Conservation (phyloP, 192 early-diverging fungal genomes). For the Mycoemilia scoparia region DNA sequence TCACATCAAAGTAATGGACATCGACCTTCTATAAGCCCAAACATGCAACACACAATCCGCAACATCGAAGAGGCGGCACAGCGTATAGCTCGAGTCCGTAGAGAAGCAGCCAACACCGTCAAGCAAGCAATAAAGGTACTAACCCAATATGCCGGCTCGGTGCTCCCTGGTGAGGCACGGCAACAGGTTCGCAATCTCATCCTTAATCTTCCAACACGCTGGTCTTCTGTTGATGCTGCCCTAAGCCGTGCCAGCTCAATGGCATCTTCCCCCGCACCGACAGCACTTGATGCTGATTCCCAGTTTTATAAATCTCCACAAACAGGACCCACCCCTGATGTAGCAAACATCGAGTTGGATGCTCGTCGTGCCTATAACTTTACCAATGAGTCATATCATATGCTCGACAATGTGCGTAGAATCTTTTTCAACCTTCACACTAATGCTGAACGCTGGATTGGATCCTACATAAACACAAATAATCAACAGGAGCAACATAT, state of each 20-base stretch:
- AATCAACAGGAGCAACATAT: slow-evolving; percentile 2
- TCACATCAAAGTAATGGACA: too few species aligned
- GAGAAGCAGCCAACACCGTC: slow-evolving; percentile 70
- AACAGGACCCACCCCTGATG: too few species aligned
- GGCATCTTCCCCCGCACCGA: slow-evolving; percentile 8
- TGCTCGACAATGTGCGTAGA: slow-evolving; percentile 15
- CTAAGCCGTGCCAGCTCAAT: slow-evolving; percentile 1
- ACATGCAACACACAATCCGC: slow-evolving; percentile 6
- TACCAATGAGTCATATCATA: slow-evolving; percentile 23
- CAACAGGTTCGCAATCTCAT: slow-evolving; percentile 68
- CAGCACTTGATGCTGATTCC: slow-evolving; percentile 2
- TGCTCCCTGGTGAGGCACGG: slow-evolving; percentile 65
- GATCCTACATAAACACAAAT: not conserved
- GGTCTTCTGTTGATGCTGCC: slow-evolving; percentile 17
- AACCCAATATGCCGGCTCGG: slow-evolving; percentile 64
- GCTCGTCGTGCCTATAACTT: slow-evolving; percentile 17
- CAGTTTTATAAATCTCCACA: too few species aligned
- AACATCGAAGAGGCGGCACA: slow-evolving; percentile 18
- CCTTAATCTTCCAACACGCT: slow-evolving; percentile 57
- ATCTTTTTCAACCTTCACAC: slow-evolving; percentile 14
- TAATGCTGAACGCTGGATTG: slow-evolving; percentile 23
- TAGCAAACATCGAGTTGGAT: slow-evolving; percentile 16
- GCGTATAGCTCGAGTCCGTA: slow-evolving; percentile 36
- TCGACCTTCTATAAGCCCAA: not conserved
- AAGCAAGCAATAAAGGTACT: slow-evolving; percentile 76